Evolutionary conservation across 768 basidiomycete species (phyloP).

Genomic region (Hygrophorus pudorinus): DNA sequence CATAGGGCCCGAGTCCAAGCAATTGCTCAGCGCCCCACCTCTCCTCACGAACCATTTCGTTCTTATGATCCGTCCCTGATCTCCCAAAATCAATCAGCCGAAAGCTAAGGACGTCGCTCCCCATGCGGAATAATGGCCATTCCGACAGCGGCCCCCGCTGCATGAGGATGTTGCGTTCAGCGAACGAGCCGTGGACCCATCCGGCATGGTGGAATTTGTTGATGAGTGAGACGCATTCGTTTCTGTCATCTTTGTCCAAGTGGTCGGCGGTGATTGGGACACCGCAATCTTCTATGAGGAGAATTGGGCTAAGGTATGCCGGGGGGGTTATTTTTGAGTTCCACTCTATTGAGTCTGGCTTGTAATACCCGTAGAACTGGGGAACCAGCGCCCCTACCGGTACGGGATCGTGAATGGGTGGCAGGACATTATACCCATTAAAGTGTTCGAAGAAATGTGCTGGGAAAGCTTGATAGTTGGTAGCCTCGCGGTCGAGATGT

Average conservation of each 20-base stretch:
- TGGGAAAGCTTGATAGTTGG: conserved; percentile 36
- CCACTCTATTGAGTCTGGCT: conserved; percentile 12
- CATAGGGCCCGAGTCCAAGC: no score
- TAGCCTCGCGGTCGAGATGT: conserved; percentile 28
- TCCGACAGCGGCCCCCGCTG: conserved; percentile 24
- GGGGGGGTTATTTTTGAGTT: no score
- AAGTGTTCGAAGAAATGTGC: conserved; percentile 37
- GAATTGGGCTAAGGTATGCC: conserved; percentile 25
- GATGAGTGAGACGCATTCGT: conserved; percentile 31
- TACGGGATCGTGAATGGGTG: conserved; percentile 31
- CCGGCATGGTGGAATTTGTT: conserved; percentile 25
- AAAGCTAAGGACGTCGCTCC: conserved; percentile 20
- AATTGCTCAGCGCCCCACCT: no score
- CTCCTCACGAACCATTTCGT: no score
- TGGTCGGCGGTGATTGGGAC: conserved; percentile 14
- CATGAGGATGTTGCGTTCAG: conserved; percentile 26
- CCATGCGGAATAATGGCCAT: conserved; percentile 7
- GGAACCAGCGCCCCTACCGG: conserved; percentile 45
- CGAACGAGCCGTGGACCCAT: conserved; percentile 29
- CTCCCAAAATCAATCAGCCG: conserved; percentile 34
- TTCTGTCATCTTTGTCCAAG: conserved; percentile 29
- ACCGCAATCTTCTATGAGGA: conserved; percentile 36
- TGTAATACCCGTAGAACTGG: conserved; percentile 58
- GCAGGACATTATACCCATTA: conserved; percentile 36
- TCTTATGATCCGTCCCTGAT: neutral